These are phyloP conservation scores for Scedosporium apiospermum DNA, from an alignment of 2,329 filamentous ascomycete genomes.

Conservation along the genomic window DNA sequence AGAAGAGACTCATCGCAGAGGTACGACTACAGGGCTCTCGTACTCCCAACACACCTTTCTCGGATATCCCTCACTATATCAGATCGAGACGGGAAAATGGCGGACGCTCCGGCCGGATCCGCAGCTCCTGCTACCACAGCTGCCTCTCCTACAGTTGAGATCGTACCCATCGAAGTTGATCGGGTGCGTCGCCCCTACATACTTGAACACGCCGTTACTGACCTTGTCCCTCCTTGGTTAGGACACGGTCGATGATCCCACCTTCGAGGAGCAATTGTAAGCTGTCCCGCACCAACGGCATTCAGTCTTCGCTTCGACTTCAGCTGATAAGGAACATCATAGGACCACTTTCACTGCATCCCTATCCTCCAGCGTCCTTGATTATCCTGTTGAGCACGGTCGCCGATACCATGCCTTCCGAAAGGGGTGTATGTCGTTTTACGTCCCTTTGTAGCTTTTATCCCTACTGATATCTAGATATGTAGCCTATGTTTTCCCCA, in stretches of 20 bases:
- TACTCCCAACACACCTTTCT: too few relatives aligned
- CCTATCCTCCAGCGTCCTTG: constrained; percentile 23
- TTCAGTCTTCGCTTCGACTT: background rate
- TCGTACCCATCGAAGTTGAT: background rate
- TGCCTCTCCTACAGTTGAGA: too few relatives aligned
- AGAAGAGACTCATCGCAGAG: too few relatives aligned
- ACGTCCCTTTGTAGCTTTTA: background rate
- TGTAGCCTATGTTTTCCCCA: background rate
- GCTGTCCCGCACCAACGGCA: background rate
- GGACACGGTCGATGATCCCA: background rate
- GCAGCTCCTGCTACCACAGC: too few relatives aligned
- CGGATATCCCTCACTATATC: too few relatives aligned
- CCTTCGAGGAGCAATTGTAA: background rate
- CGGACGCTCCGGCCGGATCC: too few relatives aligned
- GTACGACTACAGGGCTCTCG: too few relatives aligned
- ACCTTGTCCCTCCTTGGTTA: background rate
- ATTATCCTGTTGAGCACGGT: constrained; percentile 28
- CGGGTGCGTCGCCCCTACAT: background rate
- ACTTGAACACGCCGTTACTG: background rate
- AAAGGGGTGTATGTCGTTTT: constrained; percentile 16
- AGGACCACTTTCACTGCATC: background rate
- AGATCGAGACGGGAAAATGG: too few relatives aligned
- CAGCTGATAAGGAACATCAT: background rate
- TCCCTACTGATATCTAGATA: background rate
- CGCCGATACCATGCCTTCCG: constrained; percentile 27